Evolutionary conservation across 768 basidiomycete genomes (phyloP), one percentile per base, ranked within the genome.

Genomic region (Pleurotus platypus): DNA sequence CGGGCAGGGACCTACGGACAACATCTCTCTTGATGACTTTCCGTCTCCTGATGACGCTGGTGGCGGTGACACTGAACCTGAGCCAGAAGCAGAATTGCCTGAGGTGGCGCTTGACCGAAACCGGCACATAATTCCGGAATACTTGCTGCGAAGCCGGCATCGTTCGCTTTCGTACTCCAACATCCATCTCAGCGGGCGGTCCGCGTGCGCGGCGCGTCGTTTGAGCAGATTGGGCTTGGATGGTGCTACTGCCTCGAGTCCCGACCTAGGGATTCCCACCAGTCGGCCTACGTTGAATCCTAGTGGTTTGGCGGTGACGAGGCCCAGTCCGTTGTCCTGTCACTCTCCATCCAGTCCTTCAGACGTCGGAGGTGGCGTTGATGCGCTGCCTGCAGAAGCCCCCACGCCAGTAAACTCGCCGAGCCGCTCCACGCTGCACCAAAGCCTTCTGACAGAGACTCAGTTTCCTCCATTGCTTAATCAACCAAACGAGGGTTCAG

Each of bases 111-210:
- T 99, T 48, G 94, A 95, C 64, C 86, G 85, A 60, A 83, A 99
- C 69, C 82, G 90, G n/a, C 97, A 99, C 71, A 97, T 99, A 58
- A 86, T 99, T 48, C 96, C 97, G 3, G 85, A 94, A 61, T 97
- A 94, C 90, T 76, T 98, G 73, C 77, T 97, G 46, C 78, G 78
- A 30, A 78, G 75, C 13, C 72, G 82, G 47, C 75, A 77, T 65
- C 76, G 78, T 24, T 81, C 84, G 13, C 64, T 75, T 30, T 80
- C 82, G 2, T 71, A 79, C 48, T 81, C 83, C 15, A 80, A 75
- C 54, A 64, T 42, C 59, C 43, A 60, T 74, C 43, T 63, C 67
- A 66, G 42, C 71, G 37, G 69, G 75, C 16, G 67, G 71, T 47
- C 77, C 77, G 51, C 22, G 39, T 54, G 42, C 20, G 51, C 51